A percentile compares a stretch with the other conserved stretches of the same genome.
phyloP scores from a whole-genome alignment of 176 grass and related monocot species.

The Neostapfia colusana region DNA sequence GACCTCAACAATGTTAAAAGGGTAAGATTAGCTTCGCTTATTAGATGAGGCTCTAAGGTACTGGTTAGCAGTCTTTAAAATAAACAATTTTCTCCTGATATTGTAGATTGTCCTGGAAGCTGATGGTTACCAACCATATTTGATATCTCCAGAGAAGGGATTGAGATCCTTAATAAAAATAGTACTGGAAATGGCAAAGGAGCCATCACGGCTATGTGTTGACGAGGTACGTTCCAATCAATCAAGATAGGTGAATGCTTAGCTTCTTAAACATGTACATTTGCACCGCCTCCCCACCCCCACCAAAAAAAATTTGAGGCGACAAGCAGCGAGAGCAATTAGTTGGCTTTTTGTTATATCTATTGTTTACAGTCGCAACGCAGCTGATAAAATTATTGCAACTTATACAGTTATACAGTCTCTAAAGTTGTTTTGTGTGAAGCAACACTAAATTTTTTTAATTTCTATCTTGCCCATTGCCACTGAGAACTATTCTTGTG shows the following conservation, averaged over 20 bases:
- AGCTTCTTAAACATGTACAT: neutral
- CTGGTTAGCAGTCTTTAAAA: neutral
- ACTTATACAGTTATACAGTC: too few species aligned
- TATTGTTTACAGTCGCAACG: too few species aligned
- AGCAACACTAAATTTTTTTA: too few species aligned
- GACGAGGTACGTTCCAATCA: conserved; percentile 85
- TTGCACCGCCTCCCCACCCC: neutral
- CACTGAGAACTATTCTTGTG: neutral
- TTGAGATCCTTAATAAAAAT: conserved; percentile 88
- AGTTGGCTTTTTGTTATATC: too few species aligned
- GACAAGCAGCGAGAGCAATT: too few species aligned
- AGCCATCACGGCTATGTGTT: conserved; percentile 83
- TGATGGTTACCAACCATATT: conserved; percentile 91
- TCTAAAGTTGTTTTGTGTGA: too few species aligned
- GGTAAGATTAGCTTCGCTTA: conserved; percentile 40
- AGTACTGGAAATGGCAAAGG: conserved; percentile 90
- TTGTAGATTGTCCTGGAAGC: conserved; percentile 86
- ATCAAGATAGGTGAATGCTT: conserved; percentile 13
- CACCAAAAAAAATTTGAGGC: too few species aligned
- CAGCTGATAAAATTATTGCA: too few species aligned
- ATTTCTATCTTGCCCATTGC: too few species aligned
- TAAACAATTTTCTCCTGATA: neutral
- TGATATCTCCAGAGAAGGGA: conserved; percentile 92
- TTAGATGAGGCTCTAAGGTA: conserved; percentile 7
- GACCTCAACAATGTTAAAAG: conserved; percentile 91